Conservation (phyloP, 345 rosid genomes). For the Euphorbia pulcherrima region DNA sequence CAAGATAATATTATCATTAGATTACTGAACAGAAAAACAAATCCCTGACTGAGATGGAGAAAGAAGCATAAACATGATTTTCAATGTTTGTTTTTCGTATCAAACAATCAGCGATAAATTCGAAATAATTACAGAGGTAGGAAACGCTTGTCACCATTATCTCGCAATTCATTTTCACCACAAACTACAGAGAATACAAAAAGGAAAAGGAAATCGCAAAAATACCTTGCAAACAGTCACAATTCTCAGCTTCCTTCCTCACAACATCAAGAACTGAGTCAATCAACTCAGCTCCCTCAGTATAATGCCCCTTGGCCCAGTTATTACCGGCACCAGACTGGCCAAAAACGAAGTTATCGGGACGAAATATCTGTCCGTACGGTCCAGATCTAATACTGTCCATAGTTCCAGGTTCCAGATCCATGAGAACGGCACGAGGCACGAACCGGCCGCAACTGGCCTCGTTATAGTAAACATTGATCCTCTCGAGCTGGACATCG, state of each 20-base stretch:
- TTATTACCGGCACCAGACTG: constrained; percentile 77
- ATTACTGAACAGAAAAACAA: background rate
- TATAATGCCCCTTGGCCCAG: too few species aligned
- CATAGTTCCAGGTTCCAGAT: constrained; percentile 78
- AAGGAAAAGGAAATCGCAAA: too few species aligned
- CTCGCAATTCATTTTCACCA: background rate
- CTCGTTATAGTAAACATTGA: constrained; percentile 73
- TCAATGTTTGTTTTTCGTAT: too few species aligned
- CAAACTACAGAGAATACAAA: background rate
- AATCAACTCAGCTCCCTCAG: too few species aligned
- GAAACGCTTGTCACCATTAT: background rate
- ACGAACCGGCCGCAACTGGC: constrained; percentile 74
- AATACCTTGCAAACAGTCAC: too few species aligned
- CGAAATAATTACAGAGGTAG: background rate
- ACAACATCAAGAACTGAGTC: too few species aligned
- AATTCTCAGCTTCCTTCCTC: too few species aligned
- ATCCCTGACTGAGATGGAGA: background rate
- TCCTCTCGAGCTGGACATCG: constrained; percentile 65
- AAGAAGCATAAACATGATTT: too few species aligned
- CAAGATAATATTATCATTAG: background rate
- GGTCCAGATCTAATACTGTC: constrained; percentile 77
- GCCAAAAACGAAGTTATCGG: constrained; percentile 72
- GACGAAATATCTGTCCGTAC: constrained; percentile 65
- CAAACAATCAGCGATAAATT: background rate
- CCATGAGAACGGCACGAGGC: constrained; percentile 74